These are phyloP conservation scores for Fusarium falciforme DNA, from an alignment of 2,329 filamentous ascomycete genomes.

Conservation along the genomic window DNA sequence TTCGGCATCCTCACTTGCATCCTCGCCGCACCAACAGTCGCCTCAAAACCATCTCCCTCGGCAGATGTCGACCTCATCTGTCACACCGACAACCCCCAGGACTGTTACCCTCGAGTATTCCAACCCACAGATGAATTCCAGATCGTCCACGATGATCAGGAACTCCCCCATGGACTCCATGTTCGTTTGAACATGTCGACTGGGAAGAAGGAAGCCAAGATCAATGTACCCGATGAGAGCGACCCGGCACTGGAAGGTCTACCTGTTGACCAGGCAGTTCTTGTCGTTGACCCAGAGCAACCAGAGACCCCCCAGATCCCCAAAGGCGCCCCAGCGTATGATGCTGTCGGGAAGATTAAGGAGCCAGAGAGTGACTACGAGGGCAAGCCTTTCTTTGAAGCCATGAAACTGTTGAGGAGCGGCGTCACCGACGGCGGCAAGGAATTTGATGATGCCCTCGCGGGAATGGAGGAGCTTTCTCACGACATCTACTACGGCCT, in stretches of 20 bases:
- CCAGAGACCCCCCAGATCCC: slow-evolving; percentile 52
- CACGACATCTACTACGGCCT: slow-evolving; percentile 78
- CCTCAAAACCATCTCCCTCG: slow-evolving; percentile 48
- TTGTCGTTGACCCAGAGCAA: slow-evolving; percentile 64
- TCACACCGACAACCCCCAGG: slow-evolving; percentile 66
- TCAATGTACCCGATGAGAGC: slow-evolving; percentile 68
- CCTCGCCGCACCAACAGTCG: slow-evolving; percentile 38
- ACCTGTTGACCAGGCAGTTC: slow-evolving; percentile 63
- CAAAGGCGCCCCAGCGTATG: slow-evolving; percentile 66
- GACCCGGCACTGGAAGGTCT: slow-evolving; percentile 61
- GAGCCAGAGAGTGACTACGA: slow-evolving; percentile 55
- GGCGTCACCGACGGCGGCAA: slow-evolving; percentile 47
- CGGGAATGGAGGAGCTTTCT: slow-evolving; percentile 70
- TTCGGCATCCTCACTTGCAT: slow-evolving; percentile 45
- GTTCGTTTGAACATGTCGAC: slow-evolving; percentile 73
- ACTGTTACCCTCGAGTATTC: slow-evolving; percentile 76
- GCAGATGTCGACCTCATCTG: slow-evolving; percentile 71
- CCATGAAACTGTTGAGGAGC: slow-evolving; percentile 62
- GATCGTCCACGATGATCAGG: slow-evolving; percentile 71
- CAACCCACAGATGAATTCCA: slow-evolving; percentile 74
- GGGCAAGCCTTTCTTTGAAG: slow-evolving; percentile 51
- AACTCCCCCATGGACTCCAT: slow-evolving; percentile 73
- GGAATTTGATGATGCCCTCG: slow-evolving; percentile 62
- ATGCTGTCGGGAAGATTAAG: slow-evolving; percentile 67
- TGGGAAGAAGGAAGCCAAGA: slow-evolving; percentile 73